Percentiles rank a stretch among this genome's conserved stretches.
phyloP scores from a whole-genome alignment of 164 flowering plant species.

The Umbellularia californica region DNA sequence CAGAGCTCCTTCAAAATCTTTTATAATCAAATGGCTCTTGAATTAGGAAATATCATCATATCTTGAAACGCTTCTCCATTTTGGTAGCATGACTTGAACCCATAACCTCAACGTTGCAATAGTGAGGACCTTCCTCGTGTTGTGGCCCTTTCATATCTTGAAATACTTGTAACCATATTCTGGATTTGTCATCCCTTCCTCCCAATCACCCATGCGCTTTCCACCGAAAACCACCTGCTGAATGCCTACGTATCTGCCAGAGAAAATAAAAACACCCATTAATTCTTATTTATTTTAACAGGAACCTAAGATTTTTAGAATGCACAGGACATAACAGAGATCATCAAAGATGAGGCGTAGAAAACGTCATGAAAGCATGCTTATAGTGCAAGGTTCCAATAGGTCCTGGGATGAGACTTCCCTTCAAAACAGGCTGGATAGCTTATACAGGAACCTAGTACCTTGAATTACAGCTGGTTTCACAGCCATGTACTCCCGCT shows the following conservation, averaged over 20 bases:
- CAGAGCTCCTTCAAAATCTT: no score
- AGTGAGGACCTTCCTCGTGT: no score
- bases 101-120: no score
- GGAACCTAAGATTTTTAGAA: no score
- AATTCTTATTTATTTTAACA: no score
- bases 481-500: no score
- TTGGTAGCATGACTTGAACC: no score
- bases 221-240: slow-evolving; percentile 90
- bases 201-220: slow-evolving; percentile 80
- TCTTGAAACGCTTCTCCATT: no score
- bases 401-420: background rate
- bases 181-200: slow-evolving; percentile 79
- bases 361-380: background rate
- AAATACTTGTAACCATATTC: slow-evolving; percentile 76
- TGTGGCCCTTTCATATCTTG: slow-evolving; percentile 44
- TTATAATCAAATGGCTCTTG: no score
- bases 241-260: slow-evolving; percentile 68
- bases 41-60: no score
- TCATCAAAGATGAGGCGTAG: background rate
- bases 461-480: no score
- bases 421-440: background rate
- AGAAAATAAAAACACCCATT: no score
- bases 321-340: background rate
- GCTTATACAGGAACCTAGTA: background rate
- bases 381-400: background rate